Evolutionary conservation across 1,284 basidiomycete species (phyloP).

Genomic region (Ceratobasidium theobromae): DNA sequence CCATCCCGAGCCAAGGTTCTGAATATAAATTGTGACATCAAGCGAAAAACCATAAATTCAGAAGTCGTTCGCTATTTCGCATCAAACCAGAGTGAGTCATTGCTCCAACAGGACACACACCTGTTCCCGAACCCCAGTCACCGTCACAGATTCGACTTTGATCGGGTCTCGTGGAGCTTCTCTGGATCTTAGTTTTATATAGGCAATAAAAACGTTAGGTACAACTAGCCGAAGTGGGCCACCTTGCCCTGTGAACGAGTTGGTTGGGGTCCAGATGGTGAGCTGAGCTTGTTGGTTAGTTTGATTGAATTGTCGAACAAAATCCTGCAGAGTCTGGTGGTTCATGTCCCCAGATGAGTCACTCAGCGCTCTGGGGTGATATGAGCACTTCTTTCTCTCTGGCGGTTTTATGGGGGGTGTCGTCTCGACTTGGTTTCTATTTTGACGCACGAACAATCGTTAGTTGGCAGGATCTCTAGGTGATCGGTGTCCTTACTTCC

Average conservation of each 20-base stretch:
- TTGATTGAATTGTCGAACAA: constrained; percentile 19
- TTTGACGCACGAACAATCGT: not conserved
- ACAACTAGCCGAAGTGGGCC: constrained; percentile 12
- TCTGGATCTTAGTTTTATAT: constrained; percentile 8
- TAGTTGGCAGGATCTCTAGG: not conserved
- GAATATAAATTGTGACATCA: constrained; percentile 18
- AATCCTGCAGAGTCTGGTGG: not conserved
- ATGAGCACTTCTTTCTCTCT: not conserved
- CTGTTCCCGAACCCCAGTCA: constrained; percentile 18
- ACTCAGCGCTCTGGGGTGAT: not conserved
- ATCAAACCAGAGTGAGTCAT: not conserved
- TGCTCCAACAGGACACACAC: not conserved
- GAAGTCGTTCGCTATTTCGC: constrained; percentile 1
- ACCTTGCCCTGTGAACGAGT: not conserved
- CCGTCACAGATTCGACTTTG: not conserved
- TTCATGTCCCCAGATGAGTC: not conserved
- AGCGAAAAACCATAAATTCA: constrained; percentile 15
- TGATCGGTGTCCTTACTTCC: not conserved
- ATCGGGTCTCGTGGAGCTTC: not conserved
- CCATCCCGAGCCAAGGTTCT: not conserved
- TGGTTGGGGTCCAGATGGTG: constrained; percentile 19
- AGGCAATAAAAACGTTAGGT: constrained; percentile 20
- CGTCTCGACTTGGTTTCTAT: constrained; percentile 7
- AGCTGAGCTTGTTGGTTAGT: not conserved
- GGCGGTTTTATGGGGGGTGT: constrained; percentile 9